Conservation (phyloP, 345 rosid species). For the Salix purpurea region DNA sequence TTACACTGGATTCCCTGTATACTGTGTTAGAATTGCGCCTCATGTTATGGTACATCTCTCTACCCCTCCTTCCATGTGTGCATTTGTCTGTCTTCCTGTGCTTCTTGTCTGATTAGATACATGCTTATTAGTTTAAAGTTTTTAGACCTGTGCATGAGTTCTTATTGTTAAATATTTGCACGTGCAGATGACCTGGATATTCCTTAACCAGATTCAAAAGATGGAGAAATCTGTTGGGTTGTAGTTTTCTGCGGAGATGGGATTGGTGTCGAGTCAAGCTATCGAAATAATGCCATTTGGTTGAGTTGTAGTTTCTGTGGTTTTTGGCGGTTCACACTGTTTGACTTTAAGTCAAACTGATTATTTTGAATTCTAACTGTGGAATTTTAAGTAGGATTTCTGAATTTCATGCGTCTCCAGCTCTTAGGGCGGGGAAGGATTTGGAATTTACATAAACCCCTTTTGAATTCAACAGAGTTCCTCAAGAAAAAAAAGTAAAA, state of each 20-base stretch:
- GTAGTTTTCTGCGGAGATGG: constrained; percentile 24
- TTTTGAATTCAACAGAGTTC: not conserved
- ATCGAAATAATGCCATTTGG: constrained; percentile 20
- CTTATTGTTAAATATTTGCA: constrained; percentile 11
- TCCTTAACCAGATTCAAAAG: constrained; percentile 88
- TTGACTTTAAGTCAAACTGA: constrained; percentile 5
- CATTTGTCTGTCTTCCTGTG: not conserved
- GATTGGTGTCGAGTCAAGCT: not conserved
- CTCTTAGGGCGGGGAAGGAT: constrained; percentile 12
- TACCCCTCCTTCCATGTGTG: not conserved
- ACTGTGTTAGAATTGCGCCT: constrained; percentile 92
- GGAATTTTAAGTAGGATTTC: constrained; percentile 26
- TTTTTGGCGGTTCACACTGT: constrained; percentile 15
- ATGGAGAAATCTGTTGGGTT: constrained; percentile 45
- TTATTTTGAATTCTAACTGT: constrained; percentile 14
- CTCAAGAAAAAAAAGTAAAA: not conserved
- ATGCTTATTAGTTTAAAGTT: not conserved
- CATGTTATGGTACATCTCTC: constrained; percentile 79
- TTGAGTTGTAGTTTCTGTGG: constrained; percentile 21
- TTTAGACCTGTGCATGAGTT: not conserved
- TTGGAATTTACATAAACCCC: constrained; percentile 5
- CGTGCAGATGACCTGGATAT: constrained; percentile 96
- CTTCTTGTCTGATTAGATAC: not conserved
- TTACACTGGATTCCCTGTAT: constrained; percentile 95
- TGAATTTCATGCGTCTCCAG: not conserved